phyloP scores from a whole-genome alignment of 768 basidiomycete species.

The Peribolospora baueri region DNA sequence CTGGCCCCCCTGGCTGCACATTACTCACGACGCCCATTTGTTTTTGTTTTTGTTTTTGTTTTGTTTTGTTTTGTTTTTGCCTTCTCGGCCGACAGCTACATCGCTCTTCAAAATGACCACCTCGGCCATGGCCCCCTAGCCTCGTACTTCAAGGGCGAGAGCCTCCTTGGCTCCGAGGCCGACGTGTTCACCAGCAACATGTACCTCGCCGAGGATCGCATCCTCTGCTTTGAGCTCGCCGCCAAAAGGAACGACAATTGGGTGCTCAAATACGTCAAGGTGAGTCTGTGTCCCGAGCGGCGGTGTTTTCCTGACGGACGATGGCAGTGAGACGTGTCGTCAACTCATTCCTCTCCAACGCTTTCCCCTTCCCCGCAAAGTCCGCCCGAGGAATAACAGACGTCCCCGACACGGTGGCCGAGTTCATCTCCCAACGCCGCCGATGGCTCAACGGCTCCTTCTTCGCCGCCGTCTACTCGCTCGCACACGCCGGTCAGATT shows the following conservation, averaged over 20 bases:
- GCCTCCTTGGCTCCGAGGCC: conserved; percentile 30
- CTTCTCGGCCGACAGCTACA: conserved; percentile 30
- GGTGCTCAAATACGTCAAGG: conserved; percentile 40
- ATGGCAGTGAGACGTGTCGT: conserved; percentile 11
- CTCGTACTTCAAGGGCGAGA: conserved; percentile 80
- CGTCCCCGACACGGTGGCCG: conserved; percentile 68
- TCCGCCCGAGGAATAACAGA: conserved; percentile 81
- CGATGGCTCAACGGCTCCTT: conserved; percentile 47
- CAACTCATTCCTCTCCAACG: too few relatives aligned
- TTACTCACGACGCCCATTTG: too few relatives aligned
- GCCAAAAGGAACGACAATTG: conserved; percentile 59
- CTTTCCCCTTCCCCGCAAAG: conserved; percentile 17
- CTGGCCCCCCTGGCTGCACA: too few relatives aligned
- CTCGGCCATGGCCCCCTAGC: conserved; percentile 74
- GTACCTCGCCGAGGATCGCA: conserved; percentile 47
- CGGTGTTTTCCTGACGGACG: too few relatives aligned
- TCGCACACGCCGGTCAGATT: conserved; percentile 63
- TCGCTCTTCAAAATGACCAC: conserved; percentile 59
- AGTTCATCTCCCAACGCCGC: conserved; percentile 67
- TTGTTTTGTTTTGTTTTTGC: too few relatives aligned
- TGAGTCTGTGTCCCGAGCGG: not conserved
- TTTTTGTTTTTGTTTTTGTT: too few relatives aligned
- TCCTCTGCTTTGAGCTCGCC: conserved; percentile 78
- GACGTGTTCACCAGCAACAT: conserved; percentile 16
- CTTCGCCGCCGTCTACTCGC: conserved; percentile 80